Conservation (phyloP, 208 protist species). For the Leishmania amazonensis region DNA sequence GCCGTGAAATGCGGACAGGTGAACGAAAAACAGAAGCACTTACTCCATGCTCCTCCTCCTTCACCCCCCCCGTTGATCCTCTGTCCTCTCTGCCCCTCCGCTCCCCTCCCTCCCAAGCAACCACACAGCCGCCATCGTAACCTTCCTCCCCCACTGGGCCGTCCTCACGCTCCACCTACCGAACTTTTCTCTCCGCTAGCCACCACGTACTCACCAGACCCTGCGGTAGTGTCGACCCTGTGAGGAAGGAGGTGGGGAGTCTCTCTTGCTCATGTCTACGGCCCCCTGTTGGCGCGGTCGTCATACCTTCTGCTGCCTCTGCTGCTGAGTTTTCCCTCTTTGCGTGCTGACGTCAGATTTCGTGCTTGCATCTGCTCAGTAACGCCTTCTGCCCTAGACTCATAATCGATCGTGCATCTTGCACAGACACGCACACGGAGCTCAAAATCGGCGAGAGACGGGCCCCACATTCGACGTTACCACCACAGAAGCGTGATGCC, state of each 20-base stretch:
- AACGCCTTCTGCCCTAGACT: background rate
- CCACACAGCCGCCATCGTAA: background rate
- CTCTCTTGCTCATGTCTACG: background rate
- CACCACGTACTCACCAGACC: background rate
- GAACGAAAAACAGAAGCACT: too few species aligned
- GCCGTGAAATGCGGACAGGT: too few species aligned
- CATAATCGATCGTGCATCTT: background rate
- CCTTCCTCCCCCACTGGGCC: background rate
- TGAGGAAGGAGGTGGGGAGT: background rate
- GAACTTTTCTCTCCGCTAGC: background rate
- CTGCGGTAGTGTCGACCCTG: background rate
- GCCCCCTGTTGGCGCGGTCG: background rate
- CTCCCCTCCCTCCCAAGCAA: background rate
- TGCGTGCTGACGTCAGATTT: background rate
- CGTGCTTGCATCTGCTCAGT: background rate
- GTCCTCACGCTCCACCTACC: background rate
- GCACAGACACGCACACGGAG: background rate
- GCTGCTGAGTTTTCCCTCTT: background rate
- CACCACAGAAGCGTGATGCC: conserved; percentile 2
- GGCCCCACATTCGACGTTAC: background rate
- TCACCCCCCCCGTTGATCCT: background rate
- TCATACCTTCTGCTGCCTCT: background rate
- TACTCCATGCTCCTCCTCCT: background rate
- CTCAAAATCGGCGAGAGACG: background rate
- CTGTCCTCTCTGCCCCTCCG: background rate